Percentiles rank a stretch among this genome's conserved stretches.
These are phyloP conservation scores for Leucosporidium scottii DNA, from an alignment of 768 basidiomycete species.

Conservation along the genomic window DNA sequence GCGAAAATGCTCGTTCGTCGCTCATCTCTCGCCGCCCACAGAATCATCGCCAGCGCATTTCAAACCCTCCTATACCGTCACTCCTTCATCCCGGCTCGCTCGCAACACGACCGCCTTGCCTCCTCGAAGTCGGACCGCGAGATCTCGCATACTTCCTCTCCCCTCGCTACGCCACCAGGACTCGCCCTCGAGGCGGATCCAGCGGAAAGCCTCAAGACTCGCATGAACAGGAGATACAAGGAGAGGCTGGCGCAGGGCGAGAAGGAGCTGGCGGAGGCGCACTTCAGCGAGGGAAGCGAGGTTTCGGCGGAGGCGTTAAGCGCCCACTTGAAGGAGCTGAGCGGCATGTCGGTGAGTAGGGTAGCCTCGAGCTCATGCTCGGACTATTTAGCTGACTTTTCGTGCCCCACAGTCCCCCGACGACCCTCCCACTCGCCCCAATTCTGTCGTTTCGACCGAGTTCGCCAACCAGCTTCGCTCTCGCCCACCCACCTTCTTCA, in stretches of 20 bases:
- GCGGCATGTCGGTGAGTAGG: no score
- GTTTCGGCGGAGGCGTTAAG: background rate
- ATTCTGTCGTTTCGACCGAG: background rate
- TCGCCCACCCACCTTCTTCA: background rate
- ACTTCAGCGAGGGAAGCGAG: background rate
- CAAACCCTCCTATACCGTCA: background rate
- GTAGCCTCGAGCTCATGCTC: no score
- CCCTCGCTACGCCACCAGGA: background rate
- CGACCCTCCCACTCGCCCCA: constrained; percentile 3
- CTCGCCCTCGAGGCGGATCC: background rate
- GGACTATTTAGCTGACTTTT: no score
- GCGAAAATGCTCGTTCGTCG: no score
- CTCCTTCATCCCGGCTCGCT: background rate
- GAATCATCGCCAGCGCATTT: background rate
- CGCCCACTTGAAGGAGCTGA: no score
- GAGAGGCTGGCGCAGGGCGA: background rate
- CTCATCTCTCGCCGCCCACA: background rate
- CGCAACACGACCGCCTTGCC: background rate
- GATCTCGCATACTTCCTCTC: background rate
- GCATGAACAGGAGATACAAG: background rate
- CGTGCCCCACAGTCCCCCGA: background rate
- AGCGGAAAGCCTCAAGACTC: no score
- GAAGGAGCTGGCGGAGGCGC: background rate
- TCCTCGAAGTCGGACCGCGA: background rate
- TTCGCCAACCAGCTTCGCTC: background rate